phyloP scores from a whole-genome alignment of 257 asterid genomes.

The Scutellaria baicalensis region DNA sequence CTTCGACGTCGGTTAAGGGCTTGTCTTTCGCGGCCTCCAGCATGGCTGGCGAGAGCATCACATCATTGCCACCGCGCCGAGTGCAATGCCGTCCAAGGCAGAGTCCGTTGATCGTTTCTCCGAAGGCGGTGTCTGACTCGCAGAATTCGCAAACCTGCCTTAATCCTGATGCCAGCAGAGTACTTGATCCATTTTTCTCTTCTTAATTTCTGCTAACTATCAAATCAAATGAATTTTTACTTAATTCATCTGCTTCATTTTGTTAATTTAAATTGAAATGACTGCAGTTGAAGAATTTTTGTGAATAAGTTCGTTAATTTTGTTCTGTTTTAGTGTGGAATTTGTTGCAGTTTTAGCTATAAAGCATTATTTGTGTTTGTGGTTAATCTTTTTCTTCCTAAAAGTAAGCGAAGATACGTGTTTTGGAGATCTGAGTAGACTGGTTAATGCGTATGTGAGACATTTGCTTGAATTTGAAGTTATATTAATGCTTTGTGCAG shows the following conservation, averaged over 20 bases:
- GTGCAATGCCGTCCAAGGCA: constrained; percentile 23
- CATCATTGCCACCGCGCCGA: background rate
- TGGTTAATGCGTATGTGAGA: constrained; percentile 2
- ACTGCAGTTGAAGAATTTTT: background rate
- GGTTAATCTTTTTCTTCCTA: background rate
- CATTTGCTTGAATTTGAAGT: constrained; percentile 29
- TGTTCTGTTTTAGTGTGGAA: constrained; percentile 2
- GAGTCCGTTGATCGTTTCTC: constrained; percentile 51
- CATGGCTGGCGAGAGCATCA: constrained; percentile 33
- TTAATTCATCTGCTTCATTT: background rate
- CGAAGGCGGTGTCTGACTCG: constrained; percentile 90
- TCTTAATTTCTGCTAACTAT: background rate
- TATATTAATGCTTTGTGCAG: constrained; percentile 19
- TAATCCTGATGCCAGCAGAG: constrained; percentile 88
- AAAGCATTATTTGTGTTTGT: background rate
- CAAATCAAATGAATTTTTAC: too few relatives aligned
- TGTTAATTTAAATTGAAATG: background rate
- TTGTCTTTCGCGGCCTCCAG: constrained; percentile 51
- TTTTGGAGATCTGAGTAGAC: constrained; percentile 21
- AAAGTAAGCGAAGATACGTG: background rate
- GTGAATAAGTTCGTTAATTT: background rate
- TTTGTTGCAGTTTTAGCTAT: background rate
- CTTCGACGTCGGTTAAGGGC: constrained; percentile 32
- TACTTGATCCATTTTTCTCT: constrained; percentile 20
- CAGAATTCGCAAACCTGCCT: constrained; percentile 91